Evolutionary conservation across 129 eudicot species (phyloP), one percentile per base, ranked within the genome.

Genomic region (Flaveria trinervia): DNA sequence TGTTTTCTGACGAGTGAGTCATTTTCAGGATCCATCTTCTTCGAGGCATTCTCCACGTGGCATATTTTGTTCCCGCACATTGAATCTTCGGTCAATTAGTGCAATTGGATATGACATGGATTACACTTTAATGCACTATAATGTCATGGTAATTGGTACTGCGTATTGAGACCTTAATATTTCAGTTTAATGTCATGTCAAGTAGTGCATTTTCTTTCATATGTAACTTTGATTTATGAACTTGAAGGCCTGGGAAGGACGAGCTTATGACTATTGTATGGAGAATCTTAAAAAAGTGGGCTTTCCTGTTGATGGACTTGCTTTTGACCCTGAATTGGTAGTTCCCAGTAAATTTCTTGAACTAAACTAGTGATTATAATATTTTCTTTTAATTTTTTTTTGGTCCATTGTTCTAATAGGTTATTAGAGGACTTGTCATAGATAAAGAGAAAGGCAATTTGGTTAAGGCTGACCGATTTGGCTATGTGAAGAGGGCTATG

Each of bases 51-150:
- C 98, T 56, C 84, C 95, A 1, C 98, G 98, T 80, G 98, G 98
- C 57, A 90, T 93, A 68, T 93, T 90, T 84, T 93, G 98, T 80
- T 90, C 80, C 71, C 97, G 98, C 46, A 93, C 98, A 8, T 83
- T 93, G 59, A 93, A 93, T 85, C 83, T 93, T 45, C 84, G 98
- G 23, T 93, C 98, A 70, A 93, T 93, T 52, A 93, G 95, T 84
- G 96, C 91, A 46, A 93, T 90, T 74, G 97, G 98, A 79, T 93
- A 93, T 79, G 98, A 93, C 85, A 93, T 93, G 98, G 98, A 93
- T 86, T 93, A 93, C 74, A 93, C 98, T n/a, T 83, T 93, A 86
- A 89, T 93, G 83, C 98, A 93, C 65, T 93, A 93, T 50, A 93
- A 90, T 75, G 98, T 93, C 77, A 91, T 78, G 98, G 98, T 93